phyloP scores from a whole-genome alignment of 148 eudicot genomes.

The Camellia granthamiana region DNA sequence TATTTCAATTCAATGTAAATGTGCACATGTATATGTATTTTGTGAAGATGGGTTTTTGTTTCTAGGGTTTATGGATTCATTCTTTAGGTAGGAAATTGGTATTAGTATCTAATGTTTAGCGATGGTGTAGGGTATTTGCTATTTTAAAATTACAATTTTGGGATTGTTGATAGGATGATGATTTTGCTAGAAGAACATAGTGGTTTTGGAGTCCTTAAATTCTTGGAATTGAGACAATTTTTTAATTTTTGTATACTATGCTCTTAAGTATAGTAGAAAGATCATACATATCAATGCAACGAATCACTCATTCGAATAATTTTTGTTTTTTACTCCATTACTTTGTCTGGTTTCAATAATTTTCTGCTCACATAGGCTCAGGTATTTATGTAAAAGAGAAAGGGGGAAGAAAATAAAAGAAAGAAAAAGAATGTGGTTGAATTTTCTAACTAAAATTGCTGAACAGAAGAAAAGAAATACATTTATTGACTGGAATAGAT shows the following conservation, averaged over 20 bases:
- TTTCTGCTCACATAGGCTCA: too few species aligned
- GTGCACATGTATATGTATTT: background rate
- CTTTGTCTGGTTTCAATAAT: too few species aligned
- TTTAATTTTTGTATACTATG: background rate
- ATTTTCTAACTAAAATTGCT: too few species aligned
- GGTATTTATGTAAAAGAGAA: too few species aligned
- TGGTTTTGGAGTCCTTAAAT: background rate
- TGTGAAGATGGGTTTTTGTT: background rate
- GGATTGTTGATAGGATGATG: background rate
- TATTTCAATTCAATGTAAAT: background rate
- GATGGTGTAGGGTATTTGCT: constrained; percentile 6
- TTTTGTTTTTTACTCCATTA: too few species aligned
- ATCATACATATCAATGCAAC: background rate
- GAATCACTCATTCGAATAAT: background rate
- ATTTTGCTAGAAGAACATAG: background rate
- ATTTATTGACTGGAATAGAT: too few species aligned
- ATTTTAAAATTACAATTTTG: background rate
- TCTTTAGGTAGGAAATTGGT: background rate
- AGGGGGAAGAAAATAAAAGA: too few species aligned
- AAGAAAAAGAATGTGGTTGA: too few species aligned
- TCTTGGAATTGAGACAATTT: background rate
- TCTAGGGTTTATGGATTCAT: constrained; percentile 6
- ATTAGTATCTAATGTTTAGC: background rate
- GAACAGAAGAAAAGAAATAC: too few species aligned
- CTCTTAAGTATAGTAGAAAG: background rate